phyloP scores from a whole-genome alignment of 2,329 filamentous ascomycete species.

The Sarocladium brachiariae region DNA sequence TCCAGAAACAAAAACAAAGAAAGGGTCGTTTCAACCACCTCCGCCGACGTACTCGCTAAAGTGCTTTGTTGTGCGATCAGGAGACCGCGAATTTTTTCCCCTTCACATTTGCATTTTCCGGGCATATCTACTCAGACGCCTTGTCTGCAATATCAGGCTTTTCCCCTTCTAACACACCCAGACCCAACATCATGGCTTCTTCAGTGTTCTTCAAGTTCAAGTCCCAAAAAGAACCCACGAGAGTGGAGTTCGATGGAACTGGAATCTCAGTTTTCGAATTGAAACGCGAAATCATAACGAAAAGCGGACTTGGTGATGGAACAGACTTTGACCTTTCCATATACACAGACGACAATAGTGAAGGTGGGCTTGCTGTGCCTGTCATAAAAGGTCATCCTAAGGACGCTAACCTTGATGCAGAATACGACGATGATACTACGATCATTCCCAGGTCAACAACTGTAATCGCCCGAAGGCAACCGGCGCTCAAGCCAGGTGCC shows the following conservation, averaged over 20 bases:
- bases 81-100: constrained; percentile 12
- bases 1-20: constrained; percentile 26
- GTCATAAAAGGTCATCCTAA: constrained; percentile 2
- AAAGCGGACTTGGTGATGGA: constrained; percentile 89
- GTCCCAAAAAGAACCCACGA: constrained; percentile 89
- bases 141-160: neutral
- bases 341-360: constrained; percentile 83
- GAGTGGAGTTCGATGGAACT: constrained; percentile 94
- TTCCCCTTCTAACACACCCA: neutral
- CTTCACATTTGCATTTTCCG: neutral
- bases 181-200: constrained; percentile 65
- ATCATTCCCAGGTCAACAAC: constrained; percentile 93
- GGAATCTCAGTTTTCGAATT: constrained; percentile 97
- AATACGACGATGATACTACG: constrained; percentile 97
- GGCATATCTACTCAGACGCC: neutral
- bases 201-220: constrained; percentile 99
- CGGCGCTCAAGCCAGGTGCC: constrained; percentile 76
- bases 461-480: constrained; percentile 80
- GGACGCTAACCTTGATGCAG: constrained; percentile 40
- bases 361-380: constrained; percentile 49
- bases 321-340: constrained; percentile 95
- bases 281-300: constrained; percentile 96
- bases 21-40: constrained; percentile 11
- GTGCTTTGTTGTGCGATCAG: constrained; percentile 21
- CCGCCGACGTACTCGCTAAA: constrained; percentile 22